These are phyloP conservation scores for Gigaspora rosea DNA, from an alignment of 192 early-diverging fungal genomes.

Conservation along the genomic window DNA sequence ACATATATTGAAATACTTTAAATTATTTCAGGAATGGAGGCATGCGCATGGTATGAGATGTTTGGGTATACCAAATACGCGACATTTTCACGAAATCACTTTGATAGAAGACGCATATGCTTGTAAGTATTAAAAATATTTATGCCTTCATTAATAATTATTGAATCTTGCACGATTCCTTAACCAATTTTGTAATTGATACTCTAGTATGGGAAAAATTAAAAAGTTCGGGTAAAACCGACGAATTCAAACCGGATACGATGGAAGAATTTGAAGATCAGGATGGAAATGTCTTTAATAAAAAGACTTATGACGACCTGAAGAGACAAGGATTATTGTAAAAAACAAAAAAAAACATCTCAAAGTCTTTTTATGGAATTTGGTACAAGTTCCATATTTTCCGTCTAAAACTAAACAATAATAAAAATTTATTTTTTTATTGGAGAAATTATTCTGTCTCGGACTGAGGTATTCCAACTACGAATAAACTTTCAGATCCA, in stretches of 20 bases:
- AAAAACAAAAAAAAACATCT: background rate
- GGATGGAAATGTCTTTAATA: constrained; percentile 86
- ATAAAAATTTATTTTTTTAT: no score
- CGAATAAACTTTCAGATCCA: no score
- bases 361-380: no score
- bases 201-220: constrained; percentile 81
- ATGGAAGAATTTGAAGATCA: constrained; percentile 90
- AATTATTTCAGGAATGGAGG: constrained; percentile 70
- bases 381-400: no score
- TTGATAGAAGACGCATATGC: constrained; percentile 87
- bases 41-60: constrained; percentile 94
- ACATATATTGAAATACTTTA: background rate
- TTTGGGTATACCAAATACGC: constrained; percentile 88
- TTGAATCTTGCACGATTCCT: background rate
- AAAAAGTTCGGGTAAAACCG: constrained; percentile 66
- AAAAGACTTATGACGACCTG: constrained; percentile 83
- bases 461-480: no score
- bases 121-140: constrained; percentile 55
- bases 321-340: constrained; percentile 82
- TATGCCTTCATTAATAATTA: background rate
- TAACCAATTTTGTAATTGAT: background rate
- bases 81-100: constrained; percentile 91
- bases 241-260: constrained; percentile 71
- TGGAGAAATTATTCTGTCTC: no score
- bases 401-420: no score